Evolutionary conservation across 371 early-diverging fungal genomes (phyloP).

Genomic region (Mortierella sp.): DNA sequence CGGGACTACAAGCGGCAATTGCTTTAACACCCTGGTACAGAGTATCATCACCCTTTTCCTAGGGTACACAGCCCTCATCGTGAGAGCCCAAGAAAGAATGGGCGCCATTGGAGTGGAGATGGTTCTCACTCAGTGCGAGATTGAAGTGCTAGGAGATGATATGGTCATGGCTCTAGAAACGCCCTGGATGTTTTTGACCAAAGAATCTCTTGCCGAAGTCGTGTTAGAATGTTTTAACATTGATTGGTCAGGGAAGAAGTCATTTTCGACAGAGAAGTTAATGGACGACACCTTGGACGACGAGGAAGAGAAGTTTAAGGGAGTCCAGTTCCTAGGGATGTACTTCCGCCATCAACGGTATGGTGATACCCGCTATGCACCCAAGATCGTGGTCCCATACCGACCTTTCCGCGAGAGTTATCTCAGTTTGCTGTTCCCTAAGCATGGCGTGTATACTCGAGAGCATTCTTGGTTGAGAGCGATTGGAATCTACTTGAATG

Average conservation of each 20-base stretch:
- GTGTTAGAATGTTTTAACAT: conserved; percentile 43
- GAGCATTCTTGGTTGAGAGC: conserved; percentile 43
- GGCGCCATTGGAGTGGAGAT: conserved; percentile 19
- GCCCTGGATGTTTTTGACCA: conserved; percentile 18
- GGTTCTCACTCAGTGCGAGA: conserved; percentile 26
- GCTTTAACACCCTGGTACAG: conserved; percentile 50
- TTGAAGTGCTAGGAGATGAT: conserved; percentile 52
- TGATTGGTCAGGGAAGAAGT: conserved; percentile 55
- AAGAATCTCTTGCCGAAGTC: conserved; percentile 27
- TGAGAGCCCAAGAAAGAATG: conserved; percentile 14
- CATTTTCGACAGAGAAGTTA: conserved; percentile 28
- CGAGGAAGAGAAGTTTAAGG: conserved; percentile 12
- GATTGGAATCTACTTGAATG: conserved; percentile 39
- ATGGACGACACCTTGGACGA: conserved; percentile 22
- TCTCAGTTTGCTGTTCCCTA: conserved; percentile 41
- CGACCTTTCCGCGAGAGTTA: conserved; percentile 44
- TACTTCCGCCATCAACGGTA: conserved; percentile 45
- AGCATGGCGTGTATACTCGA: conserved; percentile 22
- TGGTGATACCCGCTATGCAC: conserved; percentile 20
- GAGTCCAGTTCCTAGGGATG: conserved; percentile 52
- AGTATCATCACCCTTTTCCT: conserved; percentile 52
- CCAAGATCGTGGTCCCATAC: conserved; percentile 45
- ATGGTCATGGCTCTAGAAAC: conserved; percentile 48
- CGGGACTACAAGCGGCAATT: conserved; percentile 54
- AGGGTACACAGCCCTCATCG: conserved; percentile 43